Evolutionary conservation across 495 filamentous ascomycete genomes (phyloP), one percentile per base, ranked within the genome.

Genomic region (Evernia prunastri): DNA sequence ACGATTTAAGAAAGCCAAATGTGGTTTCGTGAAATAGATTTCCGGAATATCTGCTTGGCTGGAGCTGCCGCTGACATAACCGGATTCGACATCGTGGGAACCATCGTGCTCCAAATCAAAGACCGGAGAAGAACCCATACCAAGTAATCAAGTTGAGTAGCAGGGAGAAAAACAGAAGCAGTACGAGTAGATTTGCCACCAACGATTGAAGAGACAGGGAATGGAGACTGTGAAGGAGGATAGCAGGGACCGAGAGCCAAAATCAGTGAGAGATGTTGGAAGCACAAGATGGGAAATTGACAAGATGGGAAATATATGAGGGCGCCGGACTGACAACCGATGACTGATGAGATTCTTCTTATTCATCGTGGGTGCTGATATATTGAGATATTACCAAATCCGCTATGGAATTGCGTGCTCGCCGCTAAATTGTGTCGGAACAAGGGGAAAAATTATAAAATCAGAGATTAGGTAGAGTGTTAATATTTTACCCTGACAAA

Each of bases 1-100:
- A 67, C 83, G 79, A 81, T 98, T 98, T 67, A 98, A 78, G 75
- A 92, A 91, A 69, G 88, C 87, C 59, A 97, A 81, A 77, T 98
- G 95, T 47, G 87, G 84, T 76, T 87, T 87, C 56, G 91, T 92
- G 82, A 98, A 93, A 72, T 87, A 86, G 67, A 97, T 82, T 65
- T 88, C 86, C 7, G 90, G 86, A 3, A 88, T 74, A 60, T 83
- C 85, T 20, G 72, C 69, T 20, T 84, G 79, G 69, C 85, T 90
- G 4, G 86, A 87, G 59, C 79, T 77, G 59, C 82, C 88, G 68
- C 89, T 92, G 59, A 84, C 89, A 79, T 97, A 97, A 60, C 95
- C 94, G 51, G 94, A 97, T 75, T 97, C 94, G 60, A 80, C 79
- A 49, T 81, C 76, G 59, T 69, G 72, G 29, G 70, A 63, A 57